Percentiles rank a stretch among this genome's conserved stretches.
phyloP scores from a whole-genome alignment of 768 basidiomycete species.

The Glaciozyma antarctica region DNA sequence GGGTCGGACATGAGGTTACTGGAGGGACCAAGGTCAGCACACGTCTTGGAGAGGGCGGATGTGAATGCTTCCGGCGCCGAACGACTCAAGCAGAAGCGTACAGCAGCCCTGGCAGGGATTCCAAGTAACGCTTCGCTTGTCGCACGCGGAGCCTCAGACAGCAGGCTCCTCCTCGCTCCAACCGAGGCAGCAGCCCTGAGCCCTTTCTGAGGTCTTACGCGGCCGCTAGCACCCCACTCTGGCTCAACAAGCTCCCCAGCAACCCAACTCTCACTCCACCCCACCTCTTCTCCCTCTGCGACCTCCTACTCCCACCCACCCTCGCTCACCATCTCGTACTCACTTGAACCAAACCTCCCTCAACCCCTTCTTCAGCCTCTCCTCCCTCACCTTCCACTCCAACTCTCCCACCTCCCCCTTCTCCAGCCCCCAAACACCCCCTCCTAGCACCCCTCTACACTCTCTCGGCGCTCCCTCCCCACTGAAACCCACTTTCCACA shows the following conservation, averaged over 20 bases:
- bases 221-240: too few relatives aligned
- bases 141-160: too few relatives aligned
- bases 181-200: too few relatives aligned
- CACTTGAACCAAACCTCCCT: constrained; percentile 26
- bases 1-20: constrained; percentile 71
- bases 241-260: too few relatives aligned
- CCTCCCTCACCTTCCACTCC: constrained; percentile 33
- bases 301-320: not conserved
- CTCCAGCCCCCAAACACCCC: constrained; percentile 24
- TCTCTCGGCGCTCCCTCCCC: constrained; percentile 85
- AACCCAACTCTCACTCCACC: not conserved
- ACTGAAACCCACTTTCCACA: constrained; percentile 97
- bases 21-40: not conserved
- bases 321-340: constrained; percentile 11
- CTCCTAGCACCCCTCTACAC: constrained; percentile 54
- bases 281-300: not conserved
- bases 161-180: too few relatives aligned
- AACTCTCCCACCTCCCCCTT: constrained; percentile 35
- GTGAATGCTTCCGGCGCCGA: not conserved
- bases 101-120: too few relatives aligned
- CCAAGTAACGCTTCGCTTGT: too few relatives aligned
- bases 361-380: constrained; percentile 18
- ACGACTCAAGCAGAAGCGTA: too few relatives aligned
- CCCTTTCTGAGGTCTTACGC: too few relatives aligned
- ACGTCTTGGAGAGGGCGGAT: not conserved